Percentiles rank a stretch among this genome's conserved stretches.
Evolutionary conservation across 495 filamentous ascomycete species (phyloP).

Genomic region (Aspergillus sclerotioniger): DNA sequence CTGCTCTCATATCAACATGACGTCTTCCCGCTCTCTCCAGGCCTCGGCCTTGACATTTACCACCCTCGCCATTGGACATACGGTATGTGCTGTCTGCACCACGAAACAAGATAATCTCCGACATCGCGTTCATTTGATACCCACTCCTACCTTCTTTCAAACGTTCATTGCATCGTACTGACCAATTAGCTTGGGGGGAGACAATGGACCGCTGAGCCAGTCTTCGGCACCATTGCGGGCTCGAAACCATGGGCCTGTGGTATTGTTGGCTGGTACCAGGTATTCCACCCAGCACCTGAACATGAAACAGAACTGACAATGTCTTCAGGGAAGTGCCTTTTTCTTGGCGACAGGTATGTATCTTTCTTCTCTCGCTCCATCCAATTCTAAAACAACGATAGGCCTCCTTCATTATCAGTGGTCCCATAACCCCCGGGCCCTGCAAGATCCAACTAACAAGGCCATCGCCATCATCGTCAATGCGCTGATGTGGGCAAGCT

Average conservation of each 20-base stretch:
- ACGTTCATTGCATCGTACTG: no score
- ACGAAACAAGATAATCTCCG: background rate
- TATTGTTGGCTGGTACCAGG: conserved; percentile 35
- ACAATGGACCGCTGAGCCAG: conserved; percentile 29
- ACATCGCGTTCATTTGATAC: no score
- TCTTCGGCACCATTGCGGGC: conserved; percentile 23
- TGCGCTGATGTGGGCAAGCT: conserved; percentile 25
- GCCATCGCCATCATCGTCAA: conserved; percentile 29
- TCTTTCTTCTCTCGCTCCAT: background rate
- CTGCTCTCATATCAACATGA: background rate
- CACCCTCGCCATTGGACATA: conserved; percentile 27
- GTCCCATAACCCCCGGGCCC: conserved; percentile 23
- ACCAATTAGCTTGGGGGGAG: conserved; percentile 17
- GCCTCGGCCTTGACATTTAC: conserved; percentile 24
- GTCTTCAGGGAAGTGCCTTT: conserved; percentile 28
- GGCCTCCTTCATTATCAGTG: conserved; percentile 35
- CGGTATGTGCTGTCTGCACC: conserved; percentile 15
- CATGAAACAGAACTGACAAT: background rate
- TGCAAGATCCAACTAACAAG: conserved; percentile 31
- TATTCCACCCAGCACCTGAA: conserved; percentile 8
- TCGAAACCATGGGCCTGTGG: conserved; percentile 28
- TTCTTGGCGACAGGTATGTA: conserved; percentile 26
- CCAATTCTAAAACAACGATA: background rate
- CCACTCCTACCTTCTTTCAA: no score
- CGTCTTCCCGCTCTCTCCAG: conserved; percentile 20